These are phyloP conservation scores for Meripilus lineatus DNA, from an alignment of 1,284 basidiomycete genomes.

Conservation along the genomic window DNA sequence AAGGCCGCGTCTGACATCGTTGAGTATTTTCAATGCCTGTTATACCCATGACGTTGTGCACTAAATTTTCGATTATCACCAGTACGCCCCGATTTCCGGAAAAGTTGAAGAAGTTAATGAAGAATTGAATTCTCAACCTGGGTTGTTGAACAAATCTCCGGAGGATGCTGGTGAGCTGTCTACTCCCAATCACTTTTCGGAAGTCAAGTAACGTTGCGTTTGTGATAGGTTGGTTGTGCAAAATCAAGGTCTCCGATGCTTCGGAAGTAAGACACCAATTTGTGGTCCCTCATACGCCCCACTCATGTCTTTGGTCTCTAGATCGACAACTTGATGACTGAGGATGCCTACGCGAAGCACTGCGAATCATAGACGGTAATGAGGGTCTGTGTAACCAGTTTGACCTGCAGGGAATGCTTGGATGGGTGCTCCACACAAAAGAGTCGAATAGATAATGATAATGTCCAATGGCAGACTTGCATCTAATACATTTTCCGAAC, in stretches of 20 bases:
- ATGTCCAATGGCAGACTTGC: not conserved
- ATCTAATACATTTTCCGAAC: not conserved
- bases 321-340: conserved; percentile 72
- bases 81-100: conserved; percentile 94
- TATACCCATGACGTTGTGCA: too few species aligned
- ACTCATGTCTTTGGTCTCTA: conserved; percentile 29
- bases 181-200: not conserved
- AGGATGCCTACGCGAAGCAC: conserved; percentile 75
- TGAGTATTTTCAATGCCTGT: conserved; percentile 10
- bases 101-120: conserved; percentile 80
- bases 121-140: conserved; percentile 64
- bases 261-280: conserved; percentile 64
- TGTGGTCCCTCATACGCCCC: not conserved
- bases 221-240: conserved; percentile 88
- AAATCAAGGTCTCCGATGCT: conserved; percentile 80
- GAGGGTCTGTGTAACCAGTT: too few species aligned
- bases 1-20: conserved; percentile 97
- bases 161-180: conserved; percentile 73
- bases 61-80: conserved; percentile 6
- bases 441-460: not conserved
- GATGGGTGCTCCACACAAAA: too few species aligned
- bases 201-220: not conserved
- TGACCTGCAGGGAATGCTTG: too few species aligned
- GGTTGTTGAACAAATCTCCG: conserved; percentile 87
- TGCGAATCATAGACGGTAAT: conserved; percentile 43